A percentile compares a stretch with the other conserved stretches of the same genome.
Evolutionary conservation across 352 stramenopile genomes (phyloP).

Genomic region (Phytophthora colocasiae): DNA sequence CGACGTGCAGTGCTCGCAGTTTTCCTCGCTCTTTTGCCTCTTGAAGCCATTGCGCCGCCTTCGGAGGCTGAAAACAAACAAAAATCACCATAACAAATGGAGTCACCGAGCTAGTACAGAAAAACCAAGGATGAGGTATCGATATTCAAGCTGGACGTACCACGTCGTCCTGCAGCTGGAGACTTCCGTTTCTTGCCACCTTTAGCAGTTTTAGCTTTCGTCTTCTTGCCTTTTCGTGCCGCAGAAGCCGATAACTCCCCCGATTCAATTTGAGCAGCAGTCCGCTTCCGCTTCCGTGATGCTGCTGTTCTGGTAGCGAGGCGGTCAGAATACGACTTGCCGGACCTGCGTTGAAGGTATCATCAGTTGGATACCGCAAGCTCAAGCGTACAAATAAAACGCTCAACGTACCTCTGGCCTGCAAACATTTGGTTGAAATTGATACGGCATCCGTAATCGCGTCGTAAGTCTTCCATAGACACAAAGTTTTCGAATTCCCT

Average conservation of each 20-base stretch:
- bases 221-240: slow-evolving; percentile 26
- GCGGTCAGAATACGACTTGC: slow-evolving; percentile 66
- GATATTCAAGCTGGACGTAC: slow-evolving; percentile 14
- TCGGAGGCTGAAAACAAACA: slow-evolving; percentile 19
- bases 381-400: background rate
- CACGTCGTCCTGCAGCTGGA: slow-evolving; percentile 31
- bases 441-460: slow-evolving; percentile 66
- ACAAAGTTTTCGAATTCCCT: slow-evolving; percentile 72
- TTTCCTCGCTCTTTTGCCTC: slow-evolving; percentile 39
- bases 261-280: slow-evolving; percentile 24
- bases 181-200: slow-evolving; percentile 39
- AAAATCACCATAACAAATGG: slow-evolving; percentile 10
- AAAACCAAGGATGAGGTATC: background rate
- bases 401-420: slow-evolving; percentile 55
- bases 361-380: background rate
- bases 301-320: slow-evolving; percentile 42
- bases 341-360: slow-evolving; percentile 20
- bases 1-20: slow-evolving; percentile 32
- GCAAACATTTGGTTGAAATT: slow-evolving; percentile 80
- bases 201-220: slow-evolving; percentile 16
- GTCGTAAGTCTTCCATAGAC: slow-evolving; percentile 61
- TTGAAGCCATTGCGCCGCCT: slow-evolving; percentile 11
- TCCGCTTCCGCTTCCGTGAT: slow-evolving; percentile 63
- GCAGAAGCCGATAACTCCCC: background rate
- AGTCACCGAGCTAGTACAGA: slow-evolving; percentile 1